phyloP scores from a whole-genome alignment of 768 basidiomycete genomes.

The Lactarius trivialis region DNA sequence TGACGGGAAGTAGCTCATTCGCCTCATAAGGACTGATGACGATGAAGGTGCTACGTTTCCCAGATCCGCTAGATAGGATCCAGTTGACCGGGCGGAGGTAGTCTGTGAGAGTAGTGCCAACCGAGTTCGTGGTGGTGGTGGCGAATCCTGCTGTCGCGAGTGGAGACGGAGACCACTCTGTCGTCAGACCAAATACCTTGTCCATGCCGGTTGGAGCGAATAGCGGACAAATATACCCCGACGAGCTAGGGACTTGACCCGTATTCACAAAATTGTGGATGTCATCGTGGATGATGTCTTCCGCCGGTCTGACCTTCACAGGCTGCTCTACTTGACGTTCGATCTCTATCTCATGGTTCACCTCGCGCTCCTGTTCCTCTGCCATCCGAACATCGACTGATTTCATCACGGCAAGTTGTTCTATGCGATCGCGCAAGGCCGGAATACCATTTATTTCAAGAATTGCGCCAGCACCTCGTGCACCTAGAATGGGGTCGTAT shows the following conservation, averaged over 20 bases:
- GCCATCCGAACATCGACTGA: slow-evolving; percentile 3
- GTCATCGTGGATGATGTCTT: neutral
- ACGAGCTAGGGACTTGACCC: neutral
- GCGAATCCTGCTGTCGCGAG: slow-evolving; percentile 10
- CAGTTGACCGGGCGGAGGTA: slow-evolving; percentile 18
- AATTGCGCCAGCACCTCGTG: neutral
- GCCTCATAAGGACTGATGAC: slow-evolving; percentile 16
- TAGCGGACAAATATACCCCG: neutral
- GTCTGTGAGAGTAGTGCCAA: neutral
- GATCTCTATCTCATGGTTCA: slow-evolving; percentile 14
- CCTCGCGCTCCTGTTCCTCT: slow-evolving; percentile 21
- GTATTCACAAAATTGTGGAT: slow-evolving; percentile 10
- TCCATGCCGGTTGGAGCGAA: neutral
- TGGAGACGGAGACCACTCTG: slow-evolving; percentile 10
- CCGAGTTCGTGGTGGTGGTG: neutral
- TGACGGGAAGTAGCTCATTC: slow-evolving; percentile 12
- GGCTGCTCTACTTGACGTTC: slow-evolving; percentile 13
- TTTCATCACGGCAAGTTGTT: neutral
- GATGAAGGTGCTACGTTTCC: slow-evolving; percentile 1
- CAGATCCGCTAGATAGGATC: slow-evolving; percentile 14
- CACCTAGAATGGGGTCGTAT: neutral
- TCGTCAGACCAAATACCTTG: neutral
- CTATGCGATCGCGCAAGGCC: slow-evolving; percentile 2
- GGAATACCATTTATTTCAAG: neutral
- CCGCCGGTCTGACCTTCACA: slow-evolving; percentile 1